Base-by-base conservation (phyloP, 2,329 filamentous ascomycete genomes). In the Fusarium pseudocircinatum region DNA sequence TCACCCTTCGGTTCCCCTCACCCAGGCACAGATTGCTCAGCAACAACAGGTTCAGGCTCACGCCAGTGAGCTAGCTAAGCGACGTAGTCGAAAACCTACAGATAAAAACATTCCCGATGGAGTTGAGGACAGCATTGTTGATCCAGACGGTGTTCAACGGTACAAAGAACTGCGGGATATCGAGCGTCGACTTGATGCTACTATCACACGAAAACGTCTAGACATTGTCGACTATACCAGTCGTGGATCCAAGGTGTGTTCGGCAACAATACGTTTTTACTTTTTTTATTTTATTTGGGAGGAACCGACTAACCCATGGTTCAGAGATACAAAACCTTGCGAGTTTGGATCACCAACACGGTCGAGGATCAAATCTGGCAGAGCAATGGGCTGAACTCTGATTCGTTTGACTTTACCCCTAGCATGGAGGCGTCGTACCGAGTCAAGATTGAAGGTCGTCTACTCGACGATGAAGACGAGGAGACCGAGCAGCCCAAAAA, bases 301-400 rank as follows among this genome's bases (percentile, higher is more conserved):
- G 32, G 32, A 30, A 18, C 30, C 5, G 4, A 40, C 52, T 74
- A 26, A 74, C 75, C 69, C 63, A 42, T 12, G 32, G 16, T 30
- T 11, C 58, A 94, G 89, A 90, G 93, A 75, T 93, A 92, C 82
- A 93, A 92, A 79, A 97, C 94, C 6, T 87, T 99, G 82, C 93
- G 96, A 70, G 89, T 99, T 72, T 98, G 95, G 95, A 92, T 99
- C 78, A 95, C 91, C 78, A 99, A 99, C 83, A 97, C 95, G 2
- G 94, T 92, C 39, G 94, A 98, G 82, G 94, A 96, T 79, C 96
- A 99, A 83, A 92, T 93, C 37, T 98, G 96, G 96, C 96, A 99
- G 83, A 88, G 87, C 43, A 89, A 87, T 76, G 86, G 86, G 44
- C 85, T 92, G 68, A 91, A 92, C 69, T 88, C 92, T 16, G 92